phyloP scores from a whole-genome alignment of 495 filamentous ascomycete species.

The Margaritispora aquatica region DNA sequence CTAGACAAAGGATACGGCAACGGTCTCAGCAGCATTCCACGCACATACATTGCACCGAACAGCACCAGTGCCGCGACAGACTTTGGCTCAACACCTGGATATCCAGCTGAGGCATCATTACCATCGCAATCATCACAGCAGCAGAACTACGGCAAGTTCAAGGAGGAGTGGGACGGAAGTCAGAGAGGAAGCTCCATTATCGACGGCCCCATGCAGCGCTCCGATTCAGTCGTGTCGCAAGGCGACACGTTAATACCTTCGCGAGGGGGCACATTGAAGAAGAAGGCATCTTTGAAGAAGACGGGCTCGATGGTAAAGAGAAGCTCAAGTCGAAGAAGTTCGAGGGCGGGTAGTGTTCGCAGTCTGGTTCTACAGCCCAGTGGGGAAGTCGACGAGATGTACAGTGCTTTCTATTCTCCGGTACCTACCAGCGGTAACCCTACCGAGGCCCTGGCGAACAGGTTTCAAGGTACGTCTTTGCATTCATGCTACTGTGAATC shows the following conservation, averaged over 20 bases:
- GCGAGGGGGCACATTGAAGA: conserved; percentile 74
- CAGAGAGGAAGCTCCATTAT: conserved; percentile 57
- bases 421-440: conserved; percentile 83
- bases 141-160: conserved; percentile 41
- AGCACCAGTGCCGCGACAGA: conserved; percentile 26
- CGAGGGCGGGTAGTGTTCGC: conserved; percentile 75
- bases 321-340: conserved; percentile 66
- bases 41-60: conserved; percentile 19
- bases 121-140: conserved; percentile 33
- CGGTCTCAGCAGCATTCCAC: conserved; percentile 2
- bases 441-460: conserved; percentile 81
- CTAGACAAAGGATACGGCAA: conserved; percentile 21
- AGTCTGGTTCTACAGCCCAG: conserved; percentile 60
- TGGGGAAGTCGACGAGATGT: conserved; percentile 61
- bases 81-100: conserved; percentile 34
- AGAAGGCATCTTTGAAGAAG: conserved; percentile 71
- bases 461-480: conserved; percentile 70
- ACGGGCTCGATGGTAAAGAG: conserved; percentile 71
- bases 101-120: conserved; percentile 34
- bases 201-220: conserved; percentile 46
- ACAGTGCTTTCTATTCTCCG: conserved; percentile 82
- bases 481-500: background rate
- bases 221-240: conserved; percentile 42
- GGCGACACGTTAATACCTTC: conserved; percentile 49
- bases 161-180: conserved; percentile 67